These are phyloP conservation scores for Xylaria sp. DNA, from an alignment of 2,329 filamentous ascomycete species.

Conservation along the genomic window DNA sequence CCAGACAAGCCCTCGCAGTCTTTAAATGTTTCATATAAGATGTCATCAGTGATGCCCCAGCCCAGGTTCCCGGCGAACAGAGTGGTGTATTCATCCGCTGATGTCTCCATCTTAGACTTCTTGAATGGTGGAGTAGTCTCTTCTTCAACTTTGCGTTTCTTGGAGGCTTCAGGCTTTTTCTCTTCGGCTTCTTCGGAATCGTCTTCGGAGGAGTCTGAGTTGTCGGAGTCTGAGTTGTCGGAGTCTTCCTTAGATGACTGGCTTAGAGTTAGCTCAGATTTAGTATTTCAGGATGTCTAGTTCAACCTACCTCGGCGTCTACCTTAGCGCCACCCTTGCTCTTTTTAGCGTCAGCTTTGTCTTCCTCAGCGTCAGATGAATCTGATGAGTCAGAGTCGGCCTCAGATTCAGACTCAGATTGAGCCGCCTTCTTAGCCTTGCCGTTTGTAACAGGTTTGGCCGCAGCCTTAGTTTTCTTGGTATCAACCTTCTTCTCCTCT, in stretches of 20 bases:
- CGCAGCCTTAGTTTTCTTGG: constrained; percentile 47
- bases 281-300: background rate
- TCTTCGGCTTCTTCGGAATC: constrained; percentile 49
- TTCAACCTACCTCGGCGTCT: constrained; percentile 48
- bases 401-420: constrained; percentile 49
- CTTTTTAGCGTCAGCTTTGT: constrained; percentile 42
- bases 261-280: constrained; percentile 23
- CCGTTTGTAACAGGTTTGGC: constrained; percentile 48
- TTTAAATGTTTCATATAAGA: constrained; percentile 84
- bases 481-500: constrained; percentile 49
- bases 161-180: constrained; percentile 39
- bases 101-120: constrained; percentile 49
- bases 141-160: constrained; percentile 59
- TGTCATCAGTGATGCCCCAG: constrained; percentile 89
- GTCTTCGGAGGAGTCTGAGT: constrained; percentile 51
- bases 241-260: constrained; percentile 35
- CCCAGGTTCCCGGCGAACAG: constrained; percentile 91
- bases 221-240: constrained; percentile 35
- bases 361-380: constrained; percentile 52
- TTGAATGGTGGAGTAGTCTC: constrained; percentile 39
- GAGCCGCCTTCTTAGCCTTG: constrained; percentile 49
- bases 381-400: constrained; percentile 50
- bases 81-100: constrained; percentile 66
- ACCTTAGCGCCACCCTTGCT: constrained; percentile 44
- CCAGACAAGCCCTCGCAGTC: constrained; percentile 77